Conservation (phyloP, 257 asterid genomes). For the Mentha longifolia region DNA sequence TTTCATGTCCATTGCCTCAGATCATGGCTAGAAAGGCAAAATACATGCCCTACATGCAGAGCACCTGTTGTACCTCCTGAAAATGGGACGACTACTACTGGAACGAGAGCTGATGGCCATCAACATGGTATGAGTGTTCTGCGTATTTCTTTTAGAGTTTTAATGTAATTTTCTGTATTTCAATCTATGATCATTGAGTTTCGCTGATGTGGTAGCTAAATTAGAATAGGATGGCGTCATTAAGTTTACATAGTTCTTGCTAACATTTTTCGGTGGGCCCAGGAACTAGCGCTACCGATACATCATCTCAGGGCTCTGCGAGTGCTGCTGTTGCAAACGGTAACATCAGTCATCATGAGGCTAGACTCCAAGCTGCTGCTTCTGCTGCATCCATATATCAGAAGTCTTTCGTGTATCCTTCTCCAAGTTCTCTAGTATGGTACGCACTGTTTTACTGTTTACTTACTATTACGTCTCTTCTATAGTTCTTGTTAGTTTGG, state of each 20-base stretch:
- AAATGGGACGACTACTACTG: slow-evolving; percentile 55
- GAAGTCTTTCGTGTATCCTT: slow-evolving; percentile 94
- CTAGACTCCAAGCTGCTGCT: slow-evolving; percentile 88
- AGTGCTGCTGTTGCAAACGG: slow-evolving; percentile 46
- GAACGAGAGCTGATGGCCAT: slow-evolving; percentile 51
- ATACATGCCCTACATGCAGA: slow-evolving; percentile 97
- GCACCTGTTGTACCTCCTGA: slow-evolving; percentile 92
- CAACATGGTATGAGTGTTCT: slow-evolving; percentile 62
- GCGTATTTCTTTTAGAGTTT: neutral
- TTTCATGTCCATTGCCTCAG: slow-evolving; percentile 96
- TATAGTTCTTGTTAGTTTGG: slow-evolving; percentile 28
- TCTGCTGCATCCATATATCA: slow-evolving; percentile 78
- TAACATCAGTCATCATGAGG: slow-evolving; percentile 65
- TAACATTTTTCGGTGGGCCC: slow-evolving; percentile 40
- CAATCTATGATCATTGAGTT: slow-evolving; percentile 8
- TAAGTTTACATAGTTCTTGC: slow-evolving; percentile 19
- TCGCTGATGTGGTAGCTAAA: slow-evolving; percentile 3
- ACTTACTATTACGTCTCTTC: slow-evolving; percentile 2
- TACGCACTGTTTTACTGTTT: slow-evolving; percentile 37
- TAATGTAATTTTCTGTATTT: neutral
- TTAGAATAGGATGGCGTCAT: slow-evolving; percentile 1
- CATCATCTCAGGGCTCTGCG: slow-evolving; percentile 61
- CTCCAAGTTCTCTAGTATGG: slow-evolving; percentile 60
- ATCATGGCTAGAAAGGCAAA: slow-evolving; percentile 95
- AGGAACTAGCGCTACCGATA: slow-evolving; percentile 61